These are phyloP conservation scores for Limnanthes douglasii DNA, from an alignment of 345 rosid species.

Conservation along the genomic window DNA sequence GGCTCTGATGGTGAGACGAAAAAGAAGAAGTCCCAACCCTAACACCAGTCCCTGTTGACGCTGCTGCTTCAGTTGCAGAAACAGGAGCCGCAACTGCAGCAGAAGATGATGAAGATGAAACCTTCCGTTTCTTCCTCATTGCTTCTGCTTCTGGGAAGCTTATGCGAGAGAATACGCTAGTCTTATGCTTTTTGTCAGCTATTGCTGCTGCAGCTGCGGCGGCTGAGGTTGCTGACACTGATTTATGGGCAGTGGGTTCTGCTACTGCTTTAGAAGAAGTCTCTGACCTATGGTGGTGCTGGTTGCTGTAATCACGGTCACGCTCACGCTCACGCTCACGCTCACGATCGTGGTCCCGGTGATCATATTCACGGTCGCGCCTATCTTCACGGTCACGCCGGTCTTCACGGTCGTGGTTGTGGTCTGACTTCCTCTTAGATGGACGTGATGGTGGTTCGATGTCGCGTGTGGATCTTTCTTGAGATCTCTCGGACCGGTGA, in stretches of 20 bases:
- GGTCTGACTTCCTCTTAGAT: conserved; percentile 49
- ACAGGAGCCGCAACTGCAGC: conserved; percentile 6
- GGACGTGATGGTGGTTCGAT: conserved; percentile 35
- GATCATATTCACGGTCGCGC: conserved; percentile 14
- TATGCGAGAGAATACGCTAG: conserved; percentile 87
- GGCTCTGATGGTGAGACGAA: conserved; percentile 13
- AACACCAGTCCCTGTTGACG: conserved; percentile 7
- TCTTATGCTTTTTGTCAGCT: conserved; percentile 29
- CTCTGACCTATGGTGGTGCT: conserved; percentile 11
- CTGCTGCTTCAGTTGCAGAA: conserved; percentile 9
- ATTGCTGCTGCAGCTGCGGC: conserved; percentile 16
- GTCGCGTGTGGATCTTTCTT: conserved; percentile 23
- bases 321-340: conserved; percentile 8
- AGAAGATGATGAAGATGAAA: conserved; percentile 27
- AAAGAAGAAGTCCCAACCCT: conserved; percentile 5
- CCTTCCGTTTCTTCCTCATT: conserved; percentile 38
- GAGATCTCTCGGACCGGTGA: conserved; percentile 38
- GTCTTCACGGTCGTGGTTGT: conserved; percentile 19
- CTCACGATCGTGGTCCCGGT: conserved; percentile 21
- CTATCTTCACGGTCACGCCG: conserved; percentile 19
- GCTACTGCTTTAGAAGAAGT: conserved; percentile 14
- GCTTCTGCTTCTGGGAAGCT: conserved; percentile 66
- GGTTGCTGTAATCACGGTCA: conserved; percentile 12
- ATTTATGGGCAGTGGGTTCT: conserved; percentile 12
- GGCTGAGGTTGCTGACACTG: conserved; percentile 11